Evolutionary conservation across 495 filamentous ascomycete species (phyloP).

Genomic region (Bathelium albidoporum): DNA sequence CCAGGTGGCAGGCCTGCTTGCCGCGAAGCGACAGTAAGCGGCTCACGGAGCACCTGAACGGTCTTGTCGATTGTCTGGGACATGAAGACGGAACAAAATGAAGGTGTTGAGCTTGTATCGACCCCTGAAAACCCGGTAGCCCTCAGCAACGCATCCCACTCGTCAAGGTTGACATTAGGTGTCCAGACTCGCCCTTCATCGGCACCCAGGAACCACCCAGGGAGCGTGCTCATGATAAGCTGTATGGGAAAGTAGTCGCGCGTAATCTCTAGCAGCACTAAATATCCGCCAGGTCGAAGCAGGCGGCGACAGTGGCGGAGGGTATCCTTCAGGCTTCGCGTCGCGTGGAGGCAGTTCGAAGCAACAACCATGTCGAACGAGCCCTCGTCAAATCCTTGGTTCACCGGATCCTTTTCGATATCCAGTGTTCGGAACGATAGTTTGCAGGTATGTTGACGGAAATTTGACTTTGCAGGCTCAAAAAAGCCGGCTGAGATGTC

Average conservation of each 20-base stretch:
- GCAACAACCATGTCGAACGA: conserved; percentile 19
- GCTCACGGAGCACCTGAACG: background rate
- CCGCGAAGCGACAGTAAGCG: background rate
- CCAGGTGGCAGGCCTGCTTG: background rate
- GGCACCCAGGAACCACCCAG: conserved; percentile 25
- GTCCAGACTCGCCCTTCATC: conserved; percentile 10
- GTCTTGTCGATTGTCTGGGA: background rate
- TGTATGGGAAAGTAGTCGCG: background rate
- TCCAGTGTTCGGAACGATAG: conserved; percentile 14
- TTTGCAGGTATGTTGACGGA: conserved; percentile 3
- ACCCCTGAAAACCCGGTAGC: conserved; percentile 11
- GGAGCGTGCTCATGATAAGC: conserved; percentile 13
- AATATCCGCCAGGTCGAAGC: conserved; percentile 20
- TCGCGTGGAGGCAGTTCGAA: conserved; percentile 19
- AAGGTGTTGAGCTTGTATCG: background rate
- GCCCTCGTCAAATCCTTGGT: conserved; percentile 14
- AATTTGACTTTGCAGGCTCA: conserved; percentile 8
- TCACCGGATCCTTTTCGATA: conserved; percentile 17
- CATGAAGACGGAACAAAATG: background rate
- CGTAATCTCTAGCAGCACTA: conserved; percentile 19
- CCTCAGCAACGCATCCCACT: conserved; percentile 15
- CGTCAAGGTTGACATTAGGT: conserved; percentile 10
- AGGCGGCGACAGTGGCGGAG: conserved; percentile 27
- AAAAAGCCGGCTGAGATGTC: conserved; percentile 18
- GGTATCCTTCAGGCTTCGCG: conserved; percentile 29